Conservation (phyloP, 2,329 filamentous ascomycete species). For the Rutstroemia sp. region DNA sequence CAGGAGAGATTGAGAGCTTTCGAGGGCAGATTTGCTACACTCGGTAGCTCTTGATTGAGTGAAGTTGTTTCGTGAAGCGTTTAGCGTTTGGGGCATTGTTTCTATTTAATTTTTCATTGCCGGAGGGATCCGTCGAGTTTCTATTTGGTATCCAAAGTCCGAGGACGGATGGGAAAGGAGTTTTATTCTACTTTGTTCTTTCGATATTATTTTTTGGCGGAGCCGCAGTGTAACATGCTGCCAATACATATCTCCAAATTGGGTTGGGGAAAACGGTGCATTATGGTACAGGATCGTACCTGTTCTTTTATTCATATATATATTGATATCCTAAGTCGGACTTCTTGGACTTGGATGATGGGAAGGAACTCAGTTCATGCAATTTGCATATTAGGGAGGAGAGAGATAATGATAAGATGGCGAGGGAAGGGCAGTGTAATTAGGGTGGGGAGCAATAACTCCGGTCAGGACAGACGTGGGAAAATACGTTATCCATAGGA, state of each 20-base stretch:
- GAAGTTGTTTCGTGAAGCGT: constrained; percentile 6
- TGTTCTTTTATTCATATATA: background rate
- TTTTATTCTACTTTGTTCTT: background rate
- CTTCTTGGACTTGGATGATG: too few species aligned
- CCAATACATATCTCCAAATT: background rate
- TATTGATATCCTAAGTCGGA: background rate
- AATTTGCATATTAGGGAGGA: too few species aligned
- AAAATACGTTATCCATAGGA: background rate
- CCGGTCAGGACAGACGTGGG: background rate
- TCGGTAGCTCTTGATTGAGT: constrained; percentile 13
- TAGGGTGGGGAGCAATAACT: background rate
- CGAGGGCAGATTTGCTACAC: constrained; percentile 24
- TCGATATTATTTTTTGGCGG: background rate
- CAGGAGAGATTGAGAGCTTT: constrained; percentile 28
- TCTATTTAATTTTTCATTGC: background rate
- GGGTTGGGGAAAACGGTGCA: background rate
- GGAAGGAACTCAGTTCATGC: too few species aligned
- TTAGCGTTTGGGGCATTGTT: constrained; percentile 2
- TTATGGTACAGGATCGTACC: background rate
- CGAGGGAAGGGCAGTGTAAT: too few species aligned
- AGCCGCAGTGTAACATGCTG: background rate
- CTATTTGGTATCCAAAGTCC: background rate
- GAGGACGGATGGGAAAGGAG: background rate
- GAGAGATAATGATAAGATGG: too few species aligned
- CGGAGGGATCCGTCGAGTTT: background rate